Percentiles rank a stretch among this genome's conserved stretches.
These are phyloP conservation scores for Phytomonas sp. DNA, from an alignment of 208 protist species.

Conservation along the genomic window DNA sequence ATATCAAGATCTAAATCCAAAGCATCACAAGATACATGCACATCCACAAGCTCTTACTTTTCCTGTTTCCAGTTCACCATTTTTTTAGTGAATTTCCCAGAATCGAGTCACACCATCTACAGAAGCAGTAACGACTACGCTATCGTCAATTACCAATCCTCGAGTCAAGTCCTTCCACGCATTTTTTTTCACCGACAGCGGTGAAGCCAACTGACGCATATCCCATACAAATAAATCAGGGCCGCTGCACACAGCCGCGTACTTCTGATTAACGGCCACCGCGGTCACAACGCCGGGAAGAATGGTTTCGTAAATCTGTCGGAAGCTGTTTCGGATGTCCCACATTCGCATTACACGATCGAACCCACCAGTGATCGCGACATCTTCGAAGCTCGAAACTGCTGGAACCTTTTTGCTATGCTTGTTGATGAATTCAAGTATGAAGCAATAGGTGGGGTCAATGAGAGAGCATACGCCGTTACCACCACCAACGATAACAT, in stretches of 20 bases:
- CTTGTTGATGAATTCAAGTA: conserved; percentile 55
- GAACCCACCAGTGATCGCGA: conserved; percentile 74
- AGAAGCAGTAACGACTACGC: conserved; percentile 72
- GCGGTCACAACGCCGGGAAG: conserved; percentile 73
- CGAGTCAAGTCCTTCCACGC: conserved; percentile 84
- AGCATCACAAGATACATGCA: conserved; percentile 5
- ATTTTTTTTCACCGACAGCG: conserved; percentile 52
- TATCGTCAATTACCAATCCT: conserved; percentile 72
- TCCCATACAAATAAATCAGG: conserved; percentile 80
- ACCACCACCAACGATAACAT: conserved; percentile 75
- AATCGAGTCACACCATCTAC: conserved; percentile 78
- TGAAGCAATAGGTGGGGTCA: conserved; percentile 51
- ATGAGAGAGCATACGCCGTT: conserved; percentile 73
- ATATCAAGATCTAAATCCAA: conserved; percentile 7
- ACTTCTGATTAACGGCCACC: conserved; percentile 57
- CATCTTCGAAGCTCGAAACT: conserved; percentile 48
- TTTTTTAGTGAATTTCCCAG: conserved; percentile 58
- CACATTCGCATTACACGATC: conserved; percentile 74
- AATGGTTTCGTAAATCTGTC: conserved; percentile 40
- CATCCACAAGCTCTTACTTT: neutral
- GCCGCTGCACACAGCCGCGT: conserved; percentile 69
- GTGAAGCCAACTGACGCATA: conserved; percentile 44
- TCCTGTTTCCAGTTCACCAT: neutral
- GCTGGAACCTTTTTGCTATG: conserved; percentile 83
- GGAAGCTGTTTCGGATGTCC: conserved; percentile 62